Evolutionary conservation across 352 stramenopile genomes (phyloP).

Genomic region (Phytophthora palmivora): DNA sequence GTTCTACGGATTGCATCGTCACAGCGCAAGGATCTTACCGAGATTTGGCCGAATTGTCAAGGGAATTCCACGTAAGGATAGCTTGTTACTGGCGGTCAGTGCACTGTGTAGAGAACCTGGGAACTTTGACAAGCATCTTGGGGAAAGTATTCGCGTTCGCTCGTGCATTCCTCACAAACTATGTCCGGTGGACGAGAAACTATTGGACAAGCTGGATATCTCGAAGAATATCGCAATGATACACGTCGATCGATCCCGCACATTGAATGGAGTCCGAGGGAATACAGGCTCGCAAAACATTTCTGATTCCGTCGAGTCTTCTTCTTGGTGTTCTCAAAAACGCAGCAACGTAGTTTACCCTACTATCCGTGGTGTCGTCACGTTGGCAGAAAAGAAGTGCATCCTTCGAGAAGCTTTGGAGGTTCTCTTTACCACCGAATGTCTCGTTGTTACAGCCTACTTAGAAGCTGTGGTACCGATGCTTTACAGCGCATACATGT

Average conservation of each 20-base stretch:
- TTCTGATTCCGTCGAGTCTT: too few relatives aligned
- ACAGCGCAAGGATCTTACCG: not conserved
- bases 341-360: not conserved
- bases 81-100: not conserved
- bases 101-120: not conserved
- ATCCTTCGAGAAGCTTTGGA: conserved; percentile 10
- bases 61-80: not conserved
- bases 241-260: too few relatives aligned
- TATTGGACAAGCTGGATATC: conserved; percentile 1
- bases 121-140: not conserved
- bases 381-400: not conserved
- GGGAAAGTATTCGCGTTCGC: conserved; percentile 1
- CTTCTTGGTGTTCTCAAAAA: not conserved
- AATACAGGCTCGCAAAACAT: too few relatives aligned
- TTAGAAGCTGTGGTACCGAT: conserved; percentile 39
- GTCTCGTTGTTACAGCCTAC: conserved; percentile 39
- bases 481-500: conserved; percentile 27
- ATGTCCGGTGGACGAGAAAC: not conserved
- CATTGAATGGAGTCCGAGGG: too few relatives aligned
- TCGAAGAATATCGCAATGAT: not conserved
- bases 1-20: conserved; percentile 3
- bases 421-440: conserved; percentile 37
- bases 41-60: not conserved
- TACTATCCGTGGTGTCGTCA: not conserved
- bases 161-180: conserved; percentile 1